Evolutionary conservation across 2,329 filamentous ascomycete genomes (phyloP), one percentile per base, ranked within the genome.

Genomic region (Fusarium hostae): DNA sequence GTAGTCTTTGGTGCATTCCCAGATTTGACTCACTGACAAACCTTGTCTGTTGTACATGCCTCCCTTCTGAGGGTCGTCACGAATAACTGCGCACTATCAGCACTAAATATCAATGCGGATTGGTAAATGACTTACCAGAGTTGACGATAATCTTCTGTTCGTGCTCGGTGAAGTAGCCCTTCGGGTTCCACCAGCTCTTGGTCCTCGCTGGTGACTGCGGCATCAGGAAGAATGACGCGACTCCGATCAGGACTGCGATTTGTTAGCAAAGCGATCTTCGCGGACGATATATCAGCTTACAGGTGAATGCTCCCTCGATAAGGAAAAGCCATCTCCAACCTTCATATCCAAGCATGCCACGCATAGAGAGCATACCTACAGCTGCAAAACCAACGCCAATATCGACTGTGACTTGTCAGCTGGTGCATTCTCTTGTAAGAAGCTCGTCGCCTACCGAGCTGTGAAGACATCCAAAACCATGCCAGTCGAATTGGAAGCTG

Each of bases 251-350:
- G 22, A 52, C 48, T 52, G 1, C 22, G 7, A 39, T 7, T 16
- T 4, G 7, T 52, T 9, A 39, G 22, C 34, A n/a, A 4, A 8
- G 22, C 6, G 5, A n/a, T 1, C 11, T 2, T 12, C 6, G 7
- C 0, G 7, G 2, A 16, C 2, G 3, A 9, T 18, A n/a, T 9
- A 1, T 26, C 18, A 37, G 26, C 48, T 0, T 28, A 39, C 32
- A 52, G 2, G 48, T 52, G 30, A 80, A 75, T 5, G 74, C 59
- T 8, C 75, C 12, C 34, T 82, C 79, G 15, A 82, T 78, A 9
- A 82, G 77, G 61, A 88, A 90, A 15, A 89, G 76, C 86, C 87
- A 89, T 34, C 86, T 80, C 88, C 88, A 90, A 5, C 88, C 88
- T 59, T 83, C 85, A 63, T 86, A 82, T 1, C 84, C 84, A 39